Conservation (phyloP, 306 rosid genomes). For the Pyrus bretschneideri region DNA sequence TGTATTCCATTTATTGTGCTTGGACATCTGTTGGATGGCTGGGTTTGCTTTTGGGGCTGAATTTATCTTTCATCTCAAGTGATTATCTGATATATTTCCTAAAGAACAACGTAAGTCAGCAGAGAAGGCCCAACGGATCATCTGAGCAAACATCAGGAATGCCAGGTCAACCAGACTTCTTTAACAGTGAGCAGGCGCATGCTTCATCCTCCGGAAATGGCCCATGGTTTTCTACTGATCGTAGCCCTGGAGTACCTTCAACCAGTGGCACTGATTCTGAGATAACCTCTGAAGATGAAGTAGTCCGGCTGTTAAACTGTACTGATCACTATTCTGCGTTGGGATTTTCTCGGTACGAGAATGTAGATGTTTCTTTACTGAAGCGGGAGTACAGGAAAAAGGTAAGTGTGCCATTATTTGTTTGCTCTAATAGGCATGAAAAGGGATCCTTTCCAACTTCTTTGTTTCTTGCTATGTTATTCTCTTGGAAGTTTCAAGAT, state of each 20-base stretch:
- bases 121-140: slow-evolving; percentile 49
- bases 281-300: slow-evolving; percentile 86
- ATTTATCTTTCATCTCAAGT: slow-evolving; percentile 81
- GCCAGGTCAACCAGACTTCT: slow-evolving; percentile 67
- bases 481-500: slow-evolving; percentile 4
- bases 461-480: slow-evolving; percentile 12
- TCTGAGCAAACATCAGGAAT: slow-evolving; percentile 65
- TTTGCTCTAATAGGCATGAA: background rate
- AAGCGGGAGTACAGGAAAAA: slow-evolving; percentile 92
- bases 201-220: slow-evolving; percentile 61
- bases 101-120: slow-evolving; percentile 66
- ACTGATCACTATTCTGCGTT: slow-evolving; percentile 79
- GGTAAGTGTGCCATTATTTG: slow-evolving; percentile 36
- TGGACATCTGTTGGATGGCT: slow-evolving; percentile 91
- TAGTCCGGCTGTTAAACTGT: slow-evolving; percentile 82
- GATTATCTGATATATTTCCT: slow-evolving; percentile 74
- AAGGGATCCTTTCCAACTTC: slow-evolving; percentile 1
- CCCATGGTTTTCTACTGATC: slow-evolving; percentile 56
- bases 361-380: slow-evolving; percentile 61
- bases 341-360: slow-evolving; percentile 69
- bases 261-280: slow-evolving; percentile 83
- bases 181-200: slow-evolving; percentile 49
- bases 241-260: slow-evolving; percentile 70
- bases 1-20: slow-evolving; percentile 79
- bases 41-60: slow-evolving; percentile 66